These are phyloP conservation scores for Gilbertella persicaria DNA, from an alignment of 371 early-diverging fungal species.

Conservation along the genomic window DNA sequence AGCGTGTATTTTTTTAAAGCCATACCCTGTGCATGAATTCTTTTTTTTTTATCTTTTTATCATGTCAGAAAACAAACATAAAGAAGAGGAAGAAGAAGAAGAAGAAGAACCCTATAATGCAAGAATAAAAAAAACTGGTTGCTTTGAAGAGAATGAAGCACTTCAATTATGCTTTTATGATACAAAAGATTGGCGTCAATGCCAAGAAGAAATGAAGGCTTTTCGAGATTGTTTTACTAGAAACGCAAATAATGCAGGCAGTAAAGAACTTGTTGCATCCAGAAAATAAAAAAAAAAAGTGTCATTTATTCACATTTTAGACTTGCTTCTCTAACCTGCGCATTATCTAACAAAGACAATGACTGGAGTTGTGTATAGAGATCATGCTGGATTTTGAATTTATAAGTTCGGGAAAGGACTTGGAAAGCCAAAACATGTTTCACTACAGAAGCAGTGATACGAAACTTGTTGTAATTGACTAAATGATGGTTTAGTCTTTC, in stretches of 20 bases:
- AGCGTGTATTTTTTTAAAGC: no score
- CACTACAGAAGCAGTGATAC: slow-evolving; percentile 63
- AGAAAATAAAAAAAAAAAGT: no score
- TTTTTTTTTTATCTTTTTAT: background rate
- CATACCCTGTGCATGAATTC: no score
- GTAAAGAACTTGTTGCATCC: slow-evolving; percentile 36
- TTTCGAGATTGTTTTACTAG: slow-evolving; percentile 74
- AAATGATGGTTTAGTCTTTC: slow-evolving; percentile 36
- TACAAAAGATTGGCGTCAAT: slow-evolving; percentile 79
- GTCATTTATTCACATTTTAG: no score
- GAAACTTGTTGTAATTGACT: slow-evolving; percentile 68
- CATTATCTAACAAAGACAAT: slow-evolving; percentile 38
- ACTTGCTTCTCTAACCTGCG: slow-evolving; percentile 45
- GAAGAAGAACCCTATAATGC: slow-evolving; percentile 70
- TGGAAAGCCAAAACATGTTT: slow-evolving; percentile 66
- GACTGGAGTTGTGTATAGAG: slow-evolving; percentile 29
- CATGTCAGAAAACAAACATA: background rate
- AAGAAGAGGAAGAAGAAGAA: slow-evolving; percentile 19
- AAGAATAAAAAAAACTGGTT: slow-evolving; percentile 70
- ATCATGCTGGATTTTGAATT: slow-evolving; percentile 34
- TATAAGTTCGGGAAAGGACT: slow-evolving; percentile 54
- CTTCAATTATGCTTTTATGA: slow-evolving; percentile 76
- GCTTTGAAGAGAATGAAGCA: slow-evolving; percentile 72
- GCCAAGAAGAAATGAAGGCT: slow-evolving; percentile 68
- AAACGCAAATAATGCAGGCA: slow-evolving; percentile 53